Percentiles rank a stretch among this genome's conserved stretches.
These are phyloP conservation scores for Kalanchoe fedtschenkoi DNA, from an alignment of 164 flowering plant genomes.

Conservation along the genomic window DNA sequence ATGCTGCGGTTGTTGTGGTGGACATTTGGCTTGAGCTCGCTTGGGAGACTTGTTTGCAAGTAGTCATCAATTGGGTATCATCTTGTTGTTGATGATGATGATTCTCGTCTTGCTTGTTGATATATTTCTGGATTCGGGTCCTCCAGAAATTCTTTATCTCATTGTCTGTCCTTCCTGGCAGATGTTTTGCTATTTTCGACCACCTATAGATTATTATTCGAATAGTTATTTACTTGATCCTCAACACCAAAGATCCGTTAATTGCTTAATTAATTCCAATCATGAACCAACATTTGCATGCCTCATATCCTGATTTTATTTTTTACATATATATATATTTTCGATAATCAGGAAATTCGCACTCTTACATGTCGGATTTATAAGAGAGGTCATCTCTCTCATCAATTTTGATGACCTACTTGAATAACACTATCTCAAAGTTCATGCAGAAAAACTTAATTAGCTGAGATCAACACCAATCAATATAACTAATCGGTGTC, in stretches of 20 bases:
- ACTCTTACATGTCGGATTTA: no score
- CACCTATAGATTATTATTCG: slow-evolving; percentile 26
- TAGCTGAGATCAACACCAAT: not conserved
- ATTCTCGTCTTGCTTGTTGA: slow-evolving; percentile 16
- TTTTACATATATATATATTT: no score
- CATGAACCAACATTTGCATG: not conserved
- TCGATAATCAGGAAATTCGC: no score
- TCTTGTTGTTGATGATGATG: not conserved
- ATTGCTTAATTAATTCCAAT: no score
- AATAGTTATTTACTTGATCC: not conserved
- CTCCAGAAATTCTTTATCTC: slow-evolving; percentile 79
- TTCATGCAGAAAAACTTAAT: no score
- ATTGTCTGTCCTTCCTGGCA: slow-evolving; percentile 75
- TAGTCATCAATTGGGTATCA: not conserved
- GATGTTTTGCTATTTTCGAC: slow-evolving; percentile 73
- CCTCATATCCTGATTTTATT: no score
- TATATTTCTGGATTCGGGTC: slow-evolving; percentile 66
- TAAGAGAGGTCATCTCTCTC: no score
- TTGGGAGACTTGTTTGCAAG: slow-evolving; percentile 2
- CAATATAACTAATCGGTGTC: not conserved
- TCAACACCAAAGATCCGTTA: not conserved
- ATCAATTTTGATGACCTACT: no score
- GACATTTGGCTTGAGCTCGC: slow-evolving; percentile 7
- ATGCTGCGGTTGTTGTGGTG: slow-evolving; percentile 1
- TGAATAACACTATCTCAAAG: no score